These are phyloP conservation scores for Mycena vitilis DNA, from an alignment of 768 basidiomycete genomes.

Conservation along the genomic window DNA sequence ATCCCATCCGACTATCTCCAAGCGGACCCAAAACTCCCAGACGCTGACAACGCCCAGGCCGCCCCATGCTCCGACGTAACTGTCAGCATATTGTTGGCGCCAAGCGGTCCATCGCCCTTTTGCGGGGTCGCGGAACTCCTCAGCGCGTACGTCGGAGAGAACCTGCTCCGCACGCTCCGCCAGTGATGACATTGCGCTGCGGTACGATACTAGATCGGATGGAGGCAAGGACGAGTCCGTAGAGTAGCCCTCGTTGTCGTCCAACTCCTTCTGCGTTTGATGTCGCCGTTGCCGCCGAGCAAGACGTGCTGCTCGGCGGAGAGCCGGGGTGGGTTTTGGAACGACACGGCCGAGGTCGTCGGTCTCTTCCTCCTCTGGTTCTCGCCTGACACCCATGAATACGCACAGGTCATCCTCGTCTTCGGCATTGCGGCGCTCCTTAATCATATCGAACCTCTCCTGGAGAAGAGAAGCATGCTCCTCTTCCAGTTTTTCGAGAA, in stretches of 20 bases:
- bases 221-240: constrained; percentile 82
- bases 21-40: constrained; percentile 95
- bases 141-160: constrained; percentile 83
- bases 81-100: constrained; percentile 82
- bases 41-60: constrained; percentile 87
- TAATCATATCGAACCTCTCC: constrained; percentile 79
- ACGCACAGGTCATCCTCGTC: constrained; percentile 83
- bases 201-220: constrained; percentile 78
- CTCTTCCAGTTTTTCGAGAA: constrained; percentile 81
- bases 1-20: constrained; percentile 91
- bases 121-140: constrained; percentile 85
- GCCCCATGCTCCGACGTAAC: constrained; percentile 91
- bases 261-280: constrained; percentile 35
- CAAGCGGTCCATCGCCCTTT: constrained; percentile 76
- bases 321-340: constrained; percentile 58
- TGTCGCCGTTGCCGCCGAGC: constrained; percentile 60
- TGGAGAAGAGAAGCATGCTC: constrained; percentile 78
- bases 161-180: constrained; percentile 63
- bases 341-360: constrained; percentile 74
- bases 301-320: constrained; percentile 67
- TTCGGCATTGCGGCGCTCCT: constrained; percentile 76
- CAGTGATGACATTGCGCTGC: constrained; percentile 68
- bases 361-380: constrained; percentile 53
- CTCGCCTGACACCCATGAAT: constrained; percentile 65
- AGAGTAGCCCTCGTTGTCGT: constrained; percentile 85